Conservation (phyloP, 1,284 basidiomycete genomes). For the Leccinum olivaceoglutinosum region DNA sequence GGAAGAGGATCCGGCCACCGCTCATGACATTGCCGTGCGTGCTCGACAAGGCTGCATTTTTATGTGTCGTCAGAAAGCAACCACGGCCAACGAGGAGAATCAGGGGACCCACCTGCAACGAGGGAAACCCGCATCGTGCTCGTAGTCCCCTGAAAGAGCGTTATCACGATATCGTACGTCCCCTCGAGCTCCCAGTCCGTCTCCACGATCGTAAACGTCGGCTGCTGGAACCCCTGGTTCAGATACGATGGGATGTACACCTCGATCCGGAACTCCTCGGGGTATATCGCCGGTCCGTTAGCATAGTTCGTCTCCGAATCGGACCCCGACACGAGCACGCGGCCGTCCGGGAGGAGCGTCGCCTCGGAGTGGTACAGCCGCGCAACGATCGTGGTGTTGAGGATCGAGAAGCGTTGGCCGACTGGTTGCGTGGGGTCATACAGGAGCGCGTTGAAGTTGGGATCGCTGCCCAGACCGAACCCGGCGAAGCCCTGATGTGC, state of each 20-base stretch:
- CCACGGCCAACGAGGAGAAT: neutral
- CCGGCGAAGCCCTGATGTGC: constrained; percentile 62
- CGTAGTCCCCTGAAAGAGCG: constrained; percentile 50
- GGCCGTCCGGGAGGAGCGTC: constrained; percentile 60
- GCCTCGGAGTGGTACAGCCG: constrained; percentile 82
- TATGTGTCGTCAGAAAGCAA: no score
- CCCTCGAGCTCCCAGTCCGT: constrained; percentile 59
- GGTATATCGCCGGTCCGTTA: constrained; percentile 37
- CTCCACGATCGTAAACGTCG: constrained; percentile 48
- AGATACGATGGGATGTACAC: constrained; percentile 75
- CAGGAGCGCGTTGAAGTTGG: constrained; percentile 59
- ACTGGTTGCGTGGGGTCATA: constrained; percentile 62
- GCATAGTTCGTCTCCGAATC: constrained; percentile 54
- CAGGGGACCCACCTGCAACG: constrained; percentile 41
- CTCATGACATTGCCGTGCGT: constrained; percentile 71
- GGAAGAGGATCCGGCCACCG: constrained; percentile 64
- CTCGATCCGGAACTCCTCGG: constrained; percentile 72
- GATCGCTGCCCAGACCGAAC: constrained; percentile 61
- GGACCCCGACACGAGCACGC: constrained; percentile 68
- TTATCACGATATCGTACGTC: constrained; percentile 46
- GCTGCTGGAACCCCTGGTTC: constrained; percentile 49
- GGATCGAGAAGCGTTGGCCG: constrained; percentile 60
- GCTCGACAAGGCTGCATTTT: constrained; percentile 52
- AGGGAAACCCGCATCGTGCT: constrained; percentile 55
- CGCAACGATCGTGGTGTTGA: constrained; percentile 65